Evolutionary conservation across 768 basidiomycete genomes (phyloP).

Genomic region (Serendipita vermifera): DNA sequence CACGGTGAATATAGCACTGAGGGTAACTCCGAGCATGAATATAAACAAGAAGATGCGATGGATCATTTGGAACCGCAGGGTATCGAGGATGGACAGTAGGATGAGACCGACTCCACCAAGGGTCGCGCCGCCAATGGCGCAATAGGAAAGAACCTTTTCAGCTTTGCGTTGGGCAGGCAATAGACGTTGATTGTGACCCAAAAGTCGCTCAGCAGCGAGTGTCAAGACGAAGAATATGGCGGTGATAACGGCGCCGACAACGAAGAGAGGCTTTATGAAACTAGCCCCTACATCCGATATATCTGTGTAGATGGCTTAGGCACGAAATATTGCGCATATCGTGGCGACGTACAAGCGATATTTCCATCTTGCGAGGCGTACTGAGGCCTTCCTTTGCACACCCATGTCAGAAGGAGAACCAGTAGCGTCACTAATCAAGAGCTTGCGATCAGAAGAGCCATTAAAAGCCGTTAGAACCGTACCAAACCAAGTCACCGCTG

Average conservation of each 20-base stretch:
- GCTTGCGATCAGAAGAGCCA: neutral
- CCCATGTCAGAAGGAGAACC: conserved; percentile 61
- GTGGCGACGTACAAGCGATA: conserved; percentile 10
- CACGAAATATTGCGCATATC: too few species aligned
- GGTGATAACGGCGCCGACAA: conserved; percentile 51
- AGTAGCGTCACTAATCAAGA: conserved; percentile 34
- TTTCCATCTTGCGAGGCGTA: conserved; percentile 24
- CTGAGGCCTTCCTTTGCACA: conserved; percentile 46
- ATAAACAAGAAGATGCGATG: conserved; percentile 57
- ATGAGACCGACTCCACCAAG: conserved; percentile 54
- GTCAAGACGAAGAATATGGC: conserved; percentile 47
- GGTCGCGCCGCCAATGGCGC: conserved; percentile 48
- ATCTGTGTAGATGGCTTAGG: conserved; percentile 27
- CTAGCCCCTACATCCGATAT: conserved; percentile 70
- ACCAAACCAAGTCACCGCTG: conserved; percentile 56
- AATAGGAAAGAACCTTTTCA: conserved; percentile 39
- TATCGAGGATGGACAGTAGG: conserved; percentile 61
- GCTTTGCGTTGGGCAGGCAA: conserved; percentile 35
- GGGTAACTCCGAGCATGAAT: conserved; percentile 57
- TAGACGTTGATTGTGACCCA: conserved; percentile 48
- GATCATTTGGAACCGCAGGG: conserved; percentile 34
- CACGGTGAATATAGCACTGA: conserved; percentile 64
- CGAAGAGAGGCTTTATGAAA: conserved; percentile 61
- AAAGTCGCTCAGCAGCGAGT: conserved; percentile 46
- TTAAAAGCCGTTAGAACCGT: too few species aligned